phyloP scores from a whole-genome alignment of 805 yeast genomes.

The Hanseniaspora opuntiae region DNA sequence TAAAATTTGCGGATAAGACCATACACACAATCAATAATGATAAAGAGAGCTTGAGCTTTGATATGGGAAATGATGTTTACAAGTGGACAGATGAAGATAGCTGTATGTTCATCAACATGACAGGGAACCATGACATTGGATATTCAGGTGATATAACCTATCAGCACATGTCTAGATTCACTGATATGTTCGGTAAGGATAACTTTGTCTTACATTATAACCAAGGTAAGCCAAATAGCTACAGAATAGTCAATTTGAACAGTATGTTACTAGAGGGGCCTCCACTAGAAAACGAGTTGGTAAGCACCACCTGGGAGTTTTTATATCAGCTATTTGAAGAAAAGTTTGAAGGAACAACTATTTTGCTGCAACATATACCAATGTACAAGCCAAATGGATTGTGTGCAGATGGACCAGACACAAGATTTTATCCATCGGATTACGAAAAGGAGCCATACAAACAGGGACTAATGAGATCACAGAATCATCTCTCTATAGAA shows the following conservation, averaged over 20 bases:
- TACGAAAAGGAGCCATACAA: conserved; percentile 52
- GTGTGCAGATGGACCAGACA: conserved; percentile 77
- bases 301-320: conserved; percentile 59
- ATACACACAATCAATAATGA: conserved; percentile 14
- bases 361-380: conserved; percentile 80
- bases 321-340: conserved; percentile 42
- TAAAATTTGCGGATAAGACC: conserved; percentile 18
- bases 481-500: conserved; percentile 65
- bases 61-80: conserved; percentile 44
- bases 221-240: conserved; percentile 50
- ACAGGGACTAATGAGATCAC: conserved; percentile 60
- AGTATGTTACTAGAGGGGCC: conserved; percentile 83
- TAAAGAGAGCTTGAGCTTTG: conserved; percentile 25
- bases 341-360: conserved; percentile 62
- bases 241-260: conserved; percentile 81
- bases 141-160: conserved; percentile 88
- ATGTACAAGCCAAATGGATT: conserved; percentile 68
- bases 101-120: conserved; percentile 65
- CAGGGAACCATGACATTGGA: conserved; percentile 95
- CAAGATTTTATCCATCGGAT: conserved; percentile 41
- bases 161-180: conserved; percentile 76
- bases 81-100: conserved; percentile 50
- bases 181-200: conserved; percentile 63
- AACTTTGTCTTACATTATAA: conserved; percentile 69
- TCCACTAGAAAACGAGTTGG: conserved; percentile 58